Evolutionary conservation across 495 filamentous ascomycete species (phyloP).

Genomic region (Podospora comata): DNA sequence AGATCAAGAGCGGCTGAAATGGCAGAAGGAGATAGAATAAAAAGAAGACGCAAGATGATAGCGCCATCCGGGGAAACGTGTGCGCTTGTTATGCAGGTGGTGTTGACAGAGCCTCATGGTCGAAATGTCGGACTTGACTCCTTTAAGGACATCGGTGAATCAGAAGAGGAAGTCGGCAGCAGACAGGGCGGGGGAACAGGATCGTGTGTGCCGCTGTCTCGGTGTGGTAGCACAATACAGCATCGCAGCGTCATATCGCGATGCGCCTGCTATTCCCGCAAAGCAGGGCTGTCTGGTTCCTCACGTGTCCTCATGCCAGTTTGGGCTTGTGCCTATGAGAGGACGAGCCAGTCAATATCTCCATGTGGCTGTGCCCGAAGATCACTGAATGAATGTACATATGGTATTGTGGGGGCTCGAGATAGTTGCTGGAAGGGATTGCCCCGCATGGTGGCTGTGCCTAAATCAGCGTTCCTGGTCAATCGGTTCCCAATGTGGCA

Average conservation of each 20-base stretch:
- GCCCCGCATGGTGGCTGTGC: not conserved
- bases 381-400: not conserved
- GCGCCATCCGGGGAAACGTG: not conserved
- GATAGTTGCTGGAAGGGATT: not conserved
- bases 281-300: not conserved
- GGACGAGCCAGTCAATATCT: not conserved
- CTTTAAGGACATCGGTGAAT: not conserved
- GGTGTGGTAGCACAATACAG: slow-evolving; percentile 11
- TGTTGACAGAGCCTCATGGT: not conserved
- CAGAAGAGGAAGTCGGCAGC: not conserved
- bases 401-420: too few species aligned
- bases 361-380: not conserved
- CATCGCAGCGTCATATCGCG: slow-evolving; percentile 1
- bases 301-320: not conserved
- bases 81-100: not conserved
- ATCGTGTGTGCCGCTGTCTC: slow-evolving; percentile 3
- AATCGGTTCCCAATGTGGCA: not conserved
- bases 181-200: not conserved
- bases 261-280: not conserved
- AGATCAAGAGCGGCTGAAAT: not conserved
- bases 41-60: not conserved
- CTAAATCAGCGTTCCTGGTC: not conserved
- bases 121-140: not conserved
- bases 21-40: not conserved
- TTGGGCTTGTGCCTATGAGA: slow-evolving; percentile 1